These are phyloP conservation scores for Pseudopyricularia javanii DNA, from an alignment of 2,329 filamentous ascomycete species.

Conservation along the genomic window DNA sequence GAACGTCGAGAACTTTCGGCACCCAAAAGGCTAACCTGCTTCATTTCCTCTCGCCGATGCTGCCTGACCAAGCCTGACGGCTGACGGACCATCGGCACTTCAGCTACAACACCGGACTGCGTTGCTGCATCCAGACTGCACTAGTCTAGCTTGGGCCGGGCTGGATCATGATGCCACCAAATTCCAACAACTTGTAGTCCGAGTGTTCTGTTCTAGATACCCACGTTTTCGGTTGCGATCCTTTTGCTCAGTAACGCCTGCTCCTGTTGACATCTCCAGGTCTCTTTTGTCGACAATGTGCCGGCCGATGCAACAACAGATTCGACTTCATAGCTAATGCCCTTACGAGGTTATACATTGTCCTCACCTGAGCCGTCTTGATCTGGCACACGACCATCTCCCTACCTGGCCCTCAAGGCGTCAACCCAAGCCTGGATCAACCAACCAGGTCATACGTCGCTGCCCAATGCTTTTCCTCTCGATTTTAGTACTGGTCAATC, in stretches of 20 bases:
- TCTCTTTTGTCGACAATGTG: too few species aligned
- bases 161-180: neutral
- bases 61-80: neutral
- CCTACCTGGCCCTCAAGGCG: neutral
- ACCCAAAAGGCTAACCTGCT: neutral
- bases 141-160: neutral
- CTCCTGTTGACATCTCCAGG: too few species aligned
- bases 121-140: neutral
- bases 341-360: neutral
- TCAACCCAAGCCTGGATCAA: neutral
- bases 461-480: neutral
- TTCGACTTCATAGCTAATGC: too few species aligned
- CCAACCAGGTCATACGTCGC: neutral
- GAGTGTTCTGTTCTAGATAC: neutral
- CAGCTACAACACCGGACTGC: neutral
- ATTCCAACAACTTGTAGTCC: neutral
- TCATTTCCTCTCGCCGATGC: neutral
- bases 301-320: too few species aligned
- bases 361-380: neutral
- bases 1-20: neutral
- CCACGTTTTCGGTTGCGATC: neutral
- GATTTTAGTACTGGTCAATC: neutral
- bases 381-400: neutral
- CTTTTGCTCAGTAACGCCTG: too few species aligned
- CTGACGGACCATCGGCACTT: neutral